Percentiles rank a stretch among this genome's conserved stretches.
phyloP scores from a whole-genome alignment of 768 basidiomycete genomes.

The Phallus indusiatus region DNA sequence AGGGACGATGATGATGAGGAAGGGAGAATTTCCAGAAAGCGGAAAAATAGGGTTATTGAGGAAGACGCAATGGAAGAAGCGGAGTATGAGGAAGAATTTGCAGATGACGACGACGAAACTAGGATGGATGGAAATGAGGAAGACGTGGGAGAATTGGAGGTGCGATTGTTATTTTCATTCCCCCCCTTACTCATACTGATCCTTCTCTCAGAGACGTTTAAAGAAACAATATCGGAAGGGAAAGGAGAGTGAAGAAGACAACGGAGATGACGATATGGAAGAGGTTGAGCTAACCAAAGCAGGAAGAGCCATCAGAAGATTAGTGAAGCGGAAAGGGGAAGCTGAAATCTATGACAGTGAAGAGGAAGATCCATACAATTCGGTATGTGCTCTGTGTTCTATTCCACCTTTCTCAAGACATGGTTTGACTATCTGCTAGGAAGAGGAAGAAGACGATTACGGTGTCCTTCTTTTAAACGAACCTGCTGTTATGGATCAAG shows the following conservation, averaged over 20 bases:
- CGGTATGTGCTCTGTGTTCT: conserved; percentile 35
- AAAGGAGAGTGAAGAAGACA: conserved; percentile 64
- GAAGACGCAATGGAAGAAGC: conserved; percentile 82
- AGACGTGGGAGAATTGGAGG: conserved; percentile 77
- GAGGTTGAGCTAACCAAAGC: conserved; percentile 51
- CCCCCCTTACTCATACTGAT: background rate
- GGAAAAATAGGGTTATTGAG: conserved; percentile 47
- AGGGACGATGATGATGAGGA: conserved; percentile 49
- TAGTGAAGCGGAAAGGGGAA: conserved; percentile 77
- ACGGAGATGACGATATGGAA: conserved; percentile 53
- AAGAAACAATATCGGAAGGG: conserved; percentile 75
- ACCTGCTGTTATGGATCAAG: conserved; percentile 6
- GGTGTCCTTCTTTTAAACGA: conserved; percentile 11
- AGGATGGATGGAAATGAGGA: conserved; percentile 71
- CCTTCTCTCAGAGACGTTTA: conserved; percentile 53
- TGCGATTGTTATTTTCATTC: conserved; percentile 19
- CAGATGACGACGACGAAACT: conserved; percentile 75
- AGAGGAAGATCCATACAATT: conserved; percentile 75
- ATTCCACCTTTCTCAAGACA: conserved; percentile 4
- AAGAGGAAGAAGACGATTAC: conserved; percentile 59
- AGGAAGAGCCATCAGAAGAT: conserved; percentile 75
- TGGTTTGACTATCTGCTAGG: conserved; percentile 32
- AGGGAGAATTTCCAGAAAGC: conserved; percentile 30
- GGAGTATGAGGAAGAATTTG: conserved; percentile 74
- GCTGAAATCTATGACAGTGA: conserved; percentile 78